A percentile compares a stretch with the other conserved stretches of the same genome.
Conservation (phyloP, 495 filamentous ascomycete genomes). For the Hypoxylon cercidicola region DNA sequence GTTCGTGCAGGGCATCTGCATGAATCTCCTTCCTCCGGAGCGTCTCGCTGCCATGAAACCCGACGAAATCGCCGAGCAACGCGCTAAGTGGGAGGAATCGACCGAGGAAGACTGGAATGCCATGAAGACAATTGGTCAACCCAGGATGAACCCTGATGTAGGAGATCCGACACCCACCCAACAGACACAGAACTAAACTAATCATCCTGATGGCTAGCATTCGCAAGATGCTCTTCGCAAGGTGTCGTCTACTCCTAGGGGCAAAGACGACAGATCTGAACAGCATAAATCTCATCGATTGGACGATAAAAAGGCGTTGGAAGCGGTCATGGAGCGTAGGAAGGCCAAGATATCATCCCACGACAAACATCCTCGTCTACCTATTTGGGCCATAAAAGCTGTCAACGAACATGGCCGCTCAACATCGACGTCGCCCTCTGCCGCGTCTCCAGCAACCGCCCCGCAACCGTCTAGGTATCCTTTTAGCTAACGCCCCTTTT, state of each 20-base stretch:
- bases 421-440: slow-evolving; percentile 9
- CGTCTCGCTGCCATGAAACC: slow-evolving; percentile 23
- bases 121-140: slow-evolving; percentile 1
- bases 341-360: slow-evolving; percentile 28
- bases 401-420: slow-evolving; percentile 34
- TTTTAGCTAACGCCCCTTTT: too few species aligned
- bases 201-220: slow-evolving; percentile 30
- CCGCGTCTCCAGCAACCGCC: background rate
- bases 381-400: slow-evolving; percentile 41
- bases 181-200: slow-evolving; percentile 13
- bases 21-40: slow-evolving; percentile 16
- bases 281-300: slow-evolving; percentile 32
- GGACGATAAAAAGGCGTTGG: slow-evolving; percentile 39
- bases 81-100: slow-evolving; percentile 9
- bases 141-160: slow-evolving; percentile 36
- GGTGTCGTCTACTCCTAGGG: slow-evolving; percentile 17
- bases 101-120: slow-evolving; percentile 19
- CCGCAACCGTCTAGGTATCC: background rate
- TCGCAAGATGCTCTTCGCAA: slow-evolving; percentile 25
- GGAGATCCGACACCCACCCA: slow-evolving; percentile 13
- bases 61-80: slow-evolving; percentile 1
- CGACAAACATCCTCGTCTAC: slow-evolving; percentile 37
- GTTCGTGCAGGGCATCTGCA: slow-evolving; percentile 33
- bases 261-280: background rate
- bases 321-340: slow-evolving; percentile 40